These are phyloP conservation scores for Colletotrichum musae DNA, from an alignment of 2,329 filamentous ascomycete genomes.

Conservation along the genomic window DNA sequence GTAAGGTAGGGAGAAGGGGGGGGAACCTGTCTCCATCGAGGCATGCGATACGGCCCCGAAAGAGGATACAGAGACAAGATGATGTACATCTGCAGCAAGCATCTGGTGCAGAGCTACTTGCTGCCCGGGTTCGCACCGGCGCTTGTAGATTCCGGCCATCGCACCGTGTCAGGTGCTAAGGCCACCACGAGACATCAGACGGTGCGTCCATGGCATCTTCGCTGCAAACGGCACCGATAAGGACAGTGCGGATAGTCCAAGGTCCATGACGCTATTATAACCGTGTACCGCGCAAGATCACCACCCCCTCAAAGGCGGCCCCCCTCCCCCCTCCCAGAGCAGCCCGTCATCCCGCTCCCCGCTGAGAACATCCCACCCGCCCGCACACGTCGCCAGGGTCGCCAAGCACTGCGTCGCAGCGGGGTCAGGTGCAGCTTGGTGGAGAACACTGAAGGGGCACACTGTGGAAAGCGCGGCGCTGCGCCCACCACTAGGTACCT, in stretches of 20 bases:
- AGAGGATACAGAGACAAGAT: constrained; percentile 1
- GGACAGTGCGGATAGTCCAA: constrained; percentile 18
- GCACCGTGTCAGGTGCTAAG: constrained; percentile 38
- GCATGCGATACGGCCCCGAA: constrained; percentile 27
- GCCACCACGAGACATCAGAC: constrained; percentile 19
- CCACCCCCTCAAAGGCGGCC: neutral
- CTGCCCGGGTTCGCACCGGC: neutral
- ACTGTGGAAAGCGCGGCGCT: constrained; percentile 29
- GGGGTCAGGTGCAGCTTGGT: constrained; percentile 31
- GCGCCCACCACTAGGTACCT: constrained; percentile 9
- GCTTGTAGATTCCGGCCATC: constrained; percentile 26
- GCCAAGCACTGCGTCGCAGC: constrained; percentile 27
- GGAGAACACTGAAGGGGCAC: constrained; percentile 1
- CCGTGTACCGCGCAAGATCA: constrained; percentile 4
- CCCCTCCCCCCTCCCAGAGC: neutral
- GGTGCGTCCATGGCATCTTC: neutral
- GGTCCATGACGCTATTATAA: constrained; percentile 37
- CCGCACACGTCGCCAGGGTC: constrained; percentile 25
- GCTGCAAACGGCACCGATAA: constrained; percentile 34
- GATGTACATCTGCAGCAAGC: constrained; percentile 28
- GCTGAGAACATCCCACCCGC: constrained; percentile 29
- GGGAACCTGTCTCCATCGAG: constrained; percentile 16
- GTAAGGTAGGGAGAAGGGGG: constrained; percentile 15
- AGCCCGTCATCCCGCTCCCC: constrained; percentile 7
- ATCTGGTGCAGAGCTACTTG: constrained; percentile 23